phyloP scores from a whole-genome alignment of 345 rosid species.

The Populus davidiana region DNA sequence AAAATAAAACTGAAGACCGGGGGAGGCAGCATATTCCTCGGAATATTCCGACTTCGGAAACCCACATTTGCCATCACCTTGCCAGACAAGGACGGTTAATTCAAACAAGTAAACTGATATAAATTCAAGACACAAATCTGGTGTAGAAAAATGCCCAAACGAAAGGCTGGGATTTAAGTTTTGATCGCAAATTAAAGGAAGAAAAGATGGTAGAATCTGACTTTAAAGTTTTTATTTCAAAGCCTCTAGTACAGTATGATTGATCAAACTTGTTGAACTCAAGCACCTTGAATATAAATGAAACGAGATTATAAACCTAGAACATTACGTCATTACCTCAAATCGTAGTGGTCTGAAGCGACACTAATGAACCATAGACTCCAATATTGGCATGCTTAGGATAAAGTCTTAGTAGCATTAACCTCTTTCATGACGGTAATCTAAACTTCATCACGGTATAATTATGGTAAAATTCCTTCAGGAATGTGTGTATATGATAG shows the following conservation, averaged over 20 bases:
- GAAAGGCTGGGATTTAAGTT: neutral
- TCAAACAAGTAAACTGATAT: neutral
- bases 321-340: neutral
- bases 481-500: neutral
- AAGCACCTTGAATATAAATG: neutral
- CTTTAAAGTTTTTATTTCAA: neutral
- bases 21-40: neutral
- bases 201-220: neutral
- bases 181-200: neutral
- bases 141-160: neutral
- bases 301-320: neutral
- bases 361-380: neutral
- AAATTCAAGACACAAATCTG: neutral
- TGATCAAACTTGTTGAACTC: neutral
- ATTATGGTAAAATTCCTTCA: neutral
- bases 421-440: neutral
- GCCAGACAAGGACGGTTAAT: neutral
- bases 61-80: neutral
- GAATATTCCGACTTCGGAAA: neutral
- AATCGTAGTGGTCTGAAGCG: neutral
- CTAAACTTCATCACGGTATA: neutral
- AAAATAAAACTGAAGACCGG: neutral
- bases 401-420: neutral
- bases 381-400: neutral
- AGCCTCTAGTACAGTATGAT: neutral